Evolutionary conservation across 1,284 basidiomycete species (phyloP).

Genomic region (Naganishia cerealis): DNA sequence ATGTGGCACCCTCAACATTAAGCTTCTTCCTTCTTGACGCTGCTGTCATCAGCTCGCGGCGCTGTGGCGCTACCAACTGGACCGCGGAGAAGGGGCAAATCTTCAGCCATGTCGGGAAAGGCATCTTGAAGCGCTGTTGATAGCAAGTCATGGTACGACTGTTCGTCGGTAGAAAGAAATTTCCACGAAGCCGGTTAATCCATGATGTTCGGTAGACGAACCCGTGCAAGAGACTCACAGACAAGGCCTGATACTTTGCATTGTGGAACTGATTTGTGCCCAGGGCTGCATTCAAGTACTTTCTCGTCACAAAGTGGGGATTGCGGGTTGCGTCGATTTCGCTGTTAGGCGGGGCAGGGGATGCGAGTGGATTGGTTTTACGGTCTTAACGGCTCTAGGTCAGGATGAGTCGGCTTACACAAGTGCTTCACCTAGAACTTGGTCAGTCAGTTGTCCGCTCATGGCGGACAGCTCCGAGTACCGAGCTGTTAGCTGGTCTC

Average conservation of each 20-base stretch:
- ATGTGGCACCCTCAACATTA: not conserved
- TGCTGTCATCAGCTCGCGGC: not conserved
- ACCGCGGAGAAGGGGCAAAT: constrained; percentile 14
- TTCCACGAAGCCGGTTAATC: not conserved
- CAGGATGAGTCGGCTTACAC: constrained; percentile 4
- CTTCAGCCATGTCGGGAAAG: constrained; percentile 23
- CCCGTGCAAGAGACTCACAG: not conserved
- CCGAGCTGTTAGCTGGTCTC: constrained; percentile 21
- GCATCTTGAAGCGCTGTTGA: constrained; percentile 8
- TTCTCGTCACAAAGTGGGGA: constrained; percentile 19
- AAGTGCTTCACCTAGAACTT: constrained; percentile 23
- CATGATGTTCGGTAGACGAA: not conserved
- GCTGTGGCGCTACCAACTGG: not conserved
- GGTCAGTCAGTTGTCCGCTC: constrained; percentile 15
- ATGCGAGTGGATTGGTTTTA: not conserved
- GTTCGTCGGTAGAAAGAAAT: not conserved
- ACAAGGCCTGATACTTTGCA: constrained; percentile 17
- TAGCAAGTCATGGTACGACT: constrained; percentile 24
- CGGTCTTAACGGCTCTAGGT: not conserved
- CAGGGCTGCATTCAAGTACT: constrained; percentile 26
- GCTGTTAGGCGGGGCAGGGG: not conserved
- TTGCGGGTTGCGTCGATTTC: constrained; percentile 25
- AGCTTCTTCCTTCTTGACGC: not conserved
- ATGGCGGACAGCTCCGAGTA: constrained; percentile 15
- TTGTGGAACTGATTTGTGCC: constrained; percentile 29